Evolutionary conservation across 1,284 basidiomycete species (phyloP).

Genomic region (Fomes fomentarius): DNA sequence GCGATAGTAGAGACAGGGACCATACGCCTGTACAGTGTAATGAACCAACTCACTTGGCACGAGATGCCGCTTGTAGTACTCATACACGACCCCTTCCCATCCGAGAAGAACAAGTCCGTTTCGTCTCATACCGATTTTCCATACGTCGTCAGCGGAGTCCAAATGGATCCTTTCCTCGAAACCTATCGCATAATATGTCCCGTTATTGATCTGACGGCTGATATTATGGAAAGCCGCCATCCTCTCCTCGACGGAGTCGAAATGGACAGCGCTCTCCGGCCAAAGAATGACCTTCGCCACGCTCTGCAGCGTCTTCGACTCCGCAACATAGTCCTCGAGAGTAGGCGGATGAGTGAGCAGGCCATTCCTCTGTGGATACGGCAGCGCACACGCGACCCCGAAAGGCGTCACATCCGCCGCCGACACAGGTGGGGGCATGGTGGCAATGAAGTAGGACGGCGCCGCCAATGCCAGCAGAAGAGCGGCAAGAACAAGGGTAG

Average conservation of each 20-base stretch:
- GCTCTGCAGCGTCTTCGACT: slow-evolving; percentile 48
- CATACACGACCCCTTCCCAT: slow-evolving; percentile 41
- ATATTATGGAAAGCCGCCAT: slow-evolving; percentile 52
- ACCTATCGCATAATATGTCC: slow-evolving; percentile 60
- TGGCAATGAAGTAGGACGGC: slow-evolving; percentile 53
- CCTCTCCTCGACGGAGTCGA: slow-evolving; percentile 52
- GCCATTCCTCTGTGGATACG: slow-evolving; percentile 44
- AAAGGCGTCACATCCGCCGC: slow-evolving; percentile 53
- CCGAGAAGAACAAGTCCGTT: slow-evolving; percentile 67
- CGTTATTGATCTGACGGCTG: slow-evolving; percentile 34
- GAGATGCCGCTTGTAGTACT: slow-evolving; percentile 75
- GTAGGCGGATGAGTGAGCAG: slow-evolving; percentile 41
- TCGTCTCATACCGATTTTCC: slow-evolving; percentile 44
- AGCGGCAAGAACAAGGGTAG: slow-evolving; percentile 39
- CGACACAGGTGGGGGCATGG: slow-evolving; percentile 49
- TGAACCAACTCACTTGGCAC: slow-evolving; percentile 65
- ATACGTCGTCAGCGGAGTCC: slow-evolving; percentile 33
- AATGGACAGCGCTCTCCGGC: slow-evolving; percentile 77
- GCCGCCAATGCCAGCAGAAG: slow-evolving; percentile 52
- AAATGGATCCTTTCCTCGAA: slow-evolving; percentile 60
- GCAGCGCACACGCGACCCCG: slow-evolving; percentile 64
- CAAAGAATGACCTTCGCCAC: slow-evolving; percentile 67
- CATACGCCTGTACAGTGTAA: too few species aligned
- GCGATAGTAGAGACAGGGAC: too few species aligned
- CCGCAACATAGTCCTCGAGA: slow-evolving; percentile 63